Evolutionary conservation across 2,329 filamentous ascomycete species (phyloP).

Genomic region (Mollisiaceae sp.): DNA sequence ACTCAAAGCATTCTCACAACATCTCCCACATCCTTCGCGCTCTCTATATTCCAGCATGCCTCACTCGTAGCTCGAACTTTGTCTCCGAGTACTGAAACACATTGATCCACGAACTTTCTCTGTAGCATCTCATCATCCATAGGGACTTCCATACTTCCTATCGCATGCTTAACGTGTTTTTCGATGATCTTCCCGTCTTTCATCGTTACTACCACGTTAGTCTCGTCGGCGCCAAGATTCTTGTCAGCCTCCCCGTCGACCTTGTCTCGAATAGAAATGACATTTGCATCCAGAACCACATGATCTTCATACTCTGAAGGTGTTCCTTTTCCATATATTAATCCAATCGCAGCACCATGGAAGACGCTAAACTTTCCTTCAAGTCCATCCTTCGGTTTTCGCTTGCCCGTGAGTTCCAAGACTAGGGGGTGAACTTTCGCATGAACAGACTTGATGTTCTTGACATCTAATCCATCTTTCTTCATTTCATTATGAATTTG

Average conservation of each 20-base stretch:
- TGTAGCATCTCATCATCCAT: constrained; percentile 52
- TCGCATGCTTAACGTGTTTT: constrained; percentile 54
- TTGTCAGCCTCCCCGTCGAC: constrained; percentile 51
- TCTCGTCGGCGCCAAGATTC: constrained; percentile 49
- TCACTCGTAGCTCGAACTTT: constrained; percentile 44
- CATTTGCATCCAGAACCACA: constrained; percentile 49
- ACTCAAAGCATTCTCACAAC: constrained; percentile 7
- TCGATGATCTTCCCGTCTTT: constrained; percentile 46
- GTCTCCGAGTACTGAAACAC: constrained; percentile 47
- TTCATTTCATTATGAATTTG: constrained; percentile 50
- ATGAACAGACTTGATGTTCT: constrained; percentile 48
- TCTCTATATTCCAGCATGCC: constrained; percentile 42
- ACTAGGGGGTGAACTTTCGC: constrained; percentile 56
- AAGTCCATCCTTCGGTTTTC: constrained; percentile 53
- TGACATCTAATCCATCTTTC: constrained; percentile 38
- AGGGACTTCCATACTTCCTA: constrained; percentile 55
- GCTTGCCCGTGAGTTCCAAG: constrained; percentile 57
- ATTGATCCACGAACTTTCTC: constrained; percentile 57
- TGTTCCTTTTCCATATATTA: constrained; percentile 56
- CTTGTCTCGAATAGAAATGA: constrained; percentile 51
- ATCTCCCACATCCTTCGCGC: constrained; percentile 40
- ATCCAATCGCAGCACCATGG: constrained; percentile 56
- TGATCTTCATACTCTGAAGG: constrained; percentile 56
- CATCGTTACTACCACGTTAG: constrained; percentile 46
- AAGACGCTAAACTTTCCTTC: constrained; percentile 62